A percentile compares a stretch with the other conserved stretches of the same genome.
phyloP scores from a whole-genome alignment of 1,139 yeast genomes.

The Hansenula anomala region DNA sequence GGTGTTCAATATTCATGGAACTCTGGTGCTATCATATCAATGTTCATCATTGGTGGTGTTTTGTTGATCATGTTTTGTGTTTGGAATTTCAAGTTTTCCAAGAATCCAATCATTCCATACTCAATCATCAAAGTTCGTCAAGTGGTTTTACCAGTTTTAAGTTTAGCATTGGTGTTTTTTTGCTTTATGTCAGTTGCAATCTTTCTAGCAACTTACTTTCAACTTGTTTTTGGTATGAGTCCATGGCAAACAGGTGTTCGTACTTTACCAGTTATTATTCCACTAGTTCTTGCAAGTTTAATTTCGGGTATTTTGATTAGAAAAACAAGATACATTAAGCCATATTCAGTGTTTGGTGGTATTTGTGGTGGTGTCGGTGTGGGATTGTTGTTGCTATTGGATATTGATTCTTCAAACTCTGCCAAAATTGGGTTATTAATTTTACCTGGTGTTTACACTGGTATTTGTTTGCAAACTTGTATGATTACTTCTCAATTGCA shows the following conservation, averaged over 20 bases:
- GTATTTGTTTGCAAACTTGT: conserved; percentile 48
- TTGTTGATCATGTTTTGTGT: conserved; percentile 34
- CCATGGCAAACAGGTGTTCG: conserved; percentile 58
- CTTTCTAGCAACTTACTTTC: conserved; percentile 52
- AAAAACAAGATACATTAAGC: conserved; percentile 42
- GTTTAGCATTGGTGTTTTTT: conserved; percentile 36
- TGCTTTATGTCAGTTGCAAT: conserved; percentile 40
- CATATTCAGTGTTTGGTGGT: conserved; percentile 39
- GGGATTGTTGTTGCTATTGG: conserved; percentile 42
- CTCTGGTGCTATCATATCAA: conserved; percentile 50
- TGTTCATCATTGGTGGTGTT: conserved; percentile 51
- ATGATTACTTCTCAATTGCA: conserved; percentile 46
- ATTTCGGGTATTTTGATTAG: conserved; percentile 41
- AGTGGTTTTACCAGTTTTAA: conserved; percentile 29
- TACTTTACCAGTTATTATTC: conserved; percentile 46
- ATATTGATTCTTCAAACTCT: conserved; percentile 30
- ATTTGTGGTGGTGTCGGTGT: conserved; percentile 42
- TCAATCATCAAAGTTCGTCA: conserved; percentile 29
- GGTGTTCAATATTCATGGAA: conserved; percentile 43
- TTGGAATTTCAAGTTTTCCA: conserved; percentile 45
- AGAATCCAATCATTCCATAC: conserved; percentile 42
- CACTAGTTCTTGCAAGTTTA: conserved; percentile 44
- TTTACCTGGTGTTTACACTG: conserved; percentile 48
- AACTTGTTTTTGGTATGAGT: conserved; percentile 26
- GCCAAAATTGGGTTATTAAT: conserved; percentile 47